phyloP scores from a whole-genome alignment of 75 land plant genomes.

The Sequoia sempervirens region DNA sequence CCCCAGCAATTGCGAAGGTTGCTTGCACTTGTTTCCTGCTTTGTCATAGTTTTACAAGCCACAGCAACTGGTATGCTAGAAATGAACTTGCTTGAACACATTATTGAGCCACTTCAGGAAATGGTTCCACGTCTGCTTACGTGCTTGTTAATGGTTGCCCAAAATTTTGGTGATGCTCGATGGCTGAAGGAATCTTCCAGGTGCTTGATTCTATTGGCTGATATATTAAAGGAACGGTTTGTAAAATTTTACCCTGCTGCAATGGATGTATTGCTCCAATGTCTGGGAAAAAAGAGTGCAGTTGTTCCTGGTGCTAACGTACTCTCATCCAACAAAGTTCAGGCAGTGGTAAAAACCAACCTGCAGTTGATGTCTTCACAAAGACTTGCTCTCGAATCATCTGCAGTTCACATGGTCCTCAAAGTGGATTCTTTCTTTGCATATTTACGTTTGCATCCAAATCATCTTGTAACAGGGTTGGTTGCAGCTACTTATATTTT shows the following conservation, averaged over 20 bases:
- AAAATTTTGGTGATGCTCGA: conserved; percentile 64
- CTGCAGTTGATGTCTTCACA: conserved; percentile 70
- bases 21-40: conserved; percentile 82
- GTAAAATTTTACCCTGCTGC: conserved; percentile 57
- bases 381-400: conserved; percentile 57
- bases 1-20: conserved; percentile 53
- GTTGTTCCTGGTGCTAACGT: conserved; percentile 3
- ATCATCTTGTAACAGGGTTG: conserved; percentile 65
- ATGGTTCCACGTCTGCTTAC: conserved; percentile 71
- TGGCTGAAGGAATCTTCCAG: conserved; percentile 69
- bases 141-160: conserved; percentile 55
- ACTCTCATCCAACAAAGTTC: conserved; percentile 47
- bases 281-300: conserved; percentile 18
- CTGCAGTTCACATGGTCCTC: conserved; percentile 57
- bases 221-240: conserved; percentile 67
- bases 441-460: conserved; percentile 83
- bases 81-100: conserved; percentile 43
- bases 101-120: conserved; percentile 38
- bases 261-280: conserved; percentile 57
- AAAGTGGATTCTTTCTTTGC: conserved; percentile 59
- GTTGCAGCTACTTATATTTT: conserved; percentile 80
- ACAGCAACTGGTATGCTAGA: conserved; percentile 71
- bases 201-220: conserved; percentile 77
- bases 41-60: conserved; percentile 74
- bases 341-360: conserved; percentile 71